phyloP scores from a whole-genome alignment of 305 asterid species.

The Fraxinus albicans region DNA sequence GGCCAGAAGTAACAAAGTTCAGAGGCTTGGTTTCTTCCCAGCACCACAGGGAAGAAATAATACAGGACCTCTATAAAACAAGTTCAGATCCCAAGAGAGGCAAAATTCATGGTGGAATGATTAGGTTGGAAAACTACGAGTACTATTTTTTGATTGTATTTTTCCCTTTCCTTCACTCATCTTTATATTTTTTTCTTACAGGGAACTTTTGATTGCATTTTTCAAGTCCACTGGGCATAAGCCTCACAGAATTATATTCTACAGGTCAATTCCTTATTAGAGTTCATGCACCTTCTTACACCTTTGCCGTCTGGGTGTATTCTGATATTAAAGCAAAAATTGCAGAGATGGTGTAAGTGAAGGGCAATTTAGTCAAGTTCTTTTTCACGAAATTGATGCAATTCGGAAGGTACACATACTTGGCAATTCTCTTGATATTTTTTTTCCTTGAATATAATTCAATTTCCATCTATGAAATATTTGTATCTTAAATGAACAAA shows the following conservation, averaged over 20 bases:
- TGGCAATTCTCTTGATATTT: neutral
- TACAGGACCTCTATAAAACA: constrained; percentile 51
- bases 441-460: neutral
- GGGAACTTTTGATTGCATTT: constrained; percentile 63
- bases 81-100: constrained; percentile 44
- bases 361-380: constrained; percentile 81
- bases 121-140: constrained; percentile 42
- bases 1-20: constrained; percentile 81
- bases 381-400: constrained; percentile 59
- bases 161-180: neutral
- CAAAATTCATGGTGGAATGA: constrained; percentile 56
- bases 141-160: neutral
- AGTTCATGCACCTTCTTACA: neutral
- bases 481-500: neutral
- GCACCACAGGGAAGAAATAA: constrained; percentile 60
- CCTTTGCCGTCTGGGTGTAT: neutral
- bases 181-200: constrained; percentile 25
- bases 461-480: neutral
- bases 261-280: constrained; percentile 44
- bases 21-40: constrained; percentile 82
- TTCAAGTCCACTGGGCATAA: constrained; percentile 33
- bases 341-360: constrained; percentile 89
- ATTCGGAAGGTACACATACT: constrained; percentile 52
- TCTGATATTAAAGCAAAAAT: neutral
- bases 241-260: constrained; percentile 70